These are phyloP conservation scores for Physcomitrellopsis africana DNA, from an alignment of 225 moss, liverwort and hornwort species.

Conservation along the genomic window DNA sequence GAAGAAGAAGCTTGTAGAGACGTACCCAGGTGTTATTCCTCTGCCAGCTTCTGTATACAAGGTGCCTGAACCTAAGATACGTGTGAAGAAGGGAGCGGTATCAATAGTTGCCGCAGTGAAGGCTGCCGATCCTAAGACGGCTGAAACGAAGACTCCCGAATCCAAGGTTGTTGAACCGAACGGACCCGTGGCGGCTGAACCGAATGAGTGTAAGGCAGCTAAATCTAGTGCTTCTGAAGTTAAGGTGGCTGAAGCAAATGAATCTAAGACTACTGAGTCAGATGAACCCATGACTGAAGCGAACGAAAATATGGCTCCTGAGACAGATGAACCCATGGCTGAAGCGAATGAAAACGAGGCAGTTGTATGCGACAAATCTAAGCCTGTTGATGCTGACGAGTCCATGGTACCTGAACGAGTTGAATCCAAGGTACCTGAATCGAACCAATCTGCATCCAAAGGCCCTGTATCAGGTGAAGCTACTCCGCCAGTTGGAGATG, in stretches of 20 bases:
- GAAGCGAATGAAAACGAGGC: conserved; percentile 12
- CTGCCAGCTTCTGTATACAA: conserved; percentile 78
- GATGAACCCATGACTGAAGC: conserved; percentile 17
- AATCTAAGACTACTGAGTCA: neutral
- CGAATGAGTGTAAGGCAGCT: conserved; percentile 19
- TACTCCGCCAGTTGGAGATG: conserved; percentile 18
- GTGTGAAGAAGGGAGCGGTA: conserved; percentile 23
- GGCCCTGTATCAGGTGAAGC: conserved; percentile 31
- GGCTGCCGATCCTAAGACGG: conserved; percentile 2
- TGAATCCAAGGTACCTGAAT: conserved; percentile 26
- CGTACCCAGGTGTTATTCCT: conserved; percentile 78
- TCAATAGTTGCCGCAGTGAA: conserved; percentile 4
- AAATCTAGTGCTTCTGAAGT: conserved; percentile 15
- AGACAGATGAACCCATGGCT: neutral
- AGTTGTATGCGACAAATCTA: conserved; percentile 16
- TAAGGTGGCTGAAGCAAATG: conserved; percentile 18
- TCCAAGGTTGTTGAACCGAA: conserved; percentile 7
- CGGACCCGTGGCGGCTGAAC: conserved; percentile 8
- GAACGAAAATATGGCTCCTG: neutral
- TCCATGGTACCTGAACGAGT: neutral
- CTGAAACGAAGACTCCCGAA: conserved; percentile 13
- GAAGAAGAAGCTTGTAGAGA: conserved; percentile 75
- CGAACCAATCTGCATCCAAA: conserved; percentile 22
- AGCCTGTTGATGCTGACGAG: conserved; percentile 13
- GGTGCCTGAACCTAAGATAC: conserved; percentile 43